Evolutionary conservation across 169 alveolate genomes (phyloP), one percentile per base, ranked within the genome.

Genomic region (Plasmodium knowlesi): DNA sequence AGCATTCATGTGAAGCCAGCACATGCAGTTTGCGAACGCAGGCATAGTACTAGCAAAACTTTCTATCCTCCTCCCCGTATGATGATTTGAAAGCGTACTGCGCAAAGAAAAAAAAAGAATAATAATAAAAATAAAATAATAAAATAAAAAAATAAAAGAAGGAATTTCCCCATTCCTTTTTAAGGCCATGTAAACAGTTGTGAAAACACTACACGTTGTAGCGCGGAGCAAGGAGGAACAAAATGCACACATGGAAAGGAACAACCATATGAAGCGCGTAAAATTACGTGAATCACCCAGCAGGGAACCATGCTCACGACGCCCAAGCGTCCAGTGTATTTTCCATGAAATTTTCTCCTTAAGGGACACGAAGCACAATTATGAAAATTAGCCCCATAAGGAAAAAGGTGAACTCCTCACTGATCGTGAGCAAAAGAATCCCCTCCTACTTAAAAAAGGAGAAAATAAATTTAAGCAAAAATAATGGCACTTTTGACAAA

Each of bases 391-490:
- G 93, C 34, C 32, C 41, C 30, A 74, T 85, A 74, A 85, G 93
- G 67, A 85, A 43, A 78, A 85, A 85, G 39, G 86, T 54, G 79
- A 83, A 85, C 85, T 74, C 86, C 16, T 37, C 67, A 85, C 70
- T 85, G 61, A 54, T 85, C 28, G 93, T 85, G 34, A 46, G 93
- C 25, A 85, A 85, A 85, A 46, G 93, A 85, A 53, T 85, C 61
- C 93, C 93, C 8, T 85, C 93, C 37, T 85, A 43, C 19, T 53
- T 85, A 34, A 85, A 70, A 85, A 85, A 85, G 25, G 93, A 85
- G 22, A 85, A 85, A 53, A 85, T 85, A 14, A 85, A 19, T 30
- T 76, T 85, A 85, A 46, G 71, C 37, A 85, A 78, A 85, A 85
- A 39, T 74, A 30, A 57, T 25, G 71, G 39, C 80, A 54, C 10